A percentile compares a stretch with the other conserved stretches of the same genome.
Evolutionary conservation across 768 basidiomycete species (phyloP).

Genomic region (Phlegmacium glaucopus): DNA sequence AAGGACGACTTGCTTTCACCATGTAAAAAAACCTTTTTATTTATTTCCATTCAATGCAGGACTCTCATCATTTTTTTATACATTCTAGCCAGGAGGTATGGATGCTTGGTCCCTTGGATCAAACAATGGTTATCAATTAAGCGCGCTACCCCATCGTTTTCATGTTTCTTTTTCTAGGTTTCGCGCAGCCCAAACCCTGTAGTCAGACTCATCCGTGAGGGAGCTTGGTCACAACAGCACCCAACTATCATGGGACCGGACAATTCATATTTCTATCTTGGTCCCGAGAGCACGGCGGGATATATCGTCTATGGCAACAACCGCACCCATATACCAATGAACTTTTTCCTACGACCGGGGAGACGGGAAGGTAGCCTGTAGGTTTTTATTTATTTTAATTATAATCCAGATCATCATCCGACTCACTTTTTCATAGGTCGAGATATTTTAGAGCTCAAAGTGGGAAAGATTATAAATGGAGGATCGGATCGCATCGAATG

Average conservation of each 20-base stretch:
- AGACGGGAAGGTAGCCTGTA: constrained; percentile 63
- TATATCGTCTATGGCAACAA: constrained; percentile 70
- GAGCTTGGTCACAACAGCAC: constrained; percentile 64
- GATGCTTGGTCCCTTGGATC: neutral
- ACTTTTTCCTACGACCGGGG: constrained; percentile 45
- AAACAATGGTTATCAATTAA: neutral
- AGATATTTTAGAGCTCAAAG: constrained; percentile 72
- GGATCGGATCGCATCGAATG: constrained; percentile 54
- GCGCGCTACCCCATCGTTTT: constrained; percentile 9
- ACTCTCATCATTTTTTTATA: neutral
- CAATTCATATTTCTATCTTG: constrained; percentile 73
- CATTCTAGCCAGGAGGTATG: constrained; percentile 16
- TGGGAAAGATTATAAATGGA: constrained; percentile 77
- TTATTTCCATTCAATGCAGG: neutral
- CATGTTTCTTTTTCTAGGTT: constrained; percentile 36
- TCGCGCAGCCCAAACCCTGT: constrained; percentile 57
- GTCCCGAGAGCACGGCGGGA: constrained; percentile 57
- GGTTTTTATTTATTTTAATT: constrained; percentile 32
- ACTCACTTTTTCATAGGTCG: constrained; percentile 40
- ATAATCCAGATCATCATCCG: no score
- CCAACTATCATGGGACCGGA: constrained; percentile 78
- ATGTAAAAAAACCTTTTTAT: constrained; percentile 52
- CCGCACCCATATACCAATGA: constrained; percentile 52
- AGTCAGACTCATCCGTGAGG: constrained; percentile 61
- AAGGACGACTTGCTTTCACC: constrained; percentile 62